phyloP scores from a whole-genome alignment of 192 early-diverging fungal genomes.

The Entrophospora sp. region DNA sequence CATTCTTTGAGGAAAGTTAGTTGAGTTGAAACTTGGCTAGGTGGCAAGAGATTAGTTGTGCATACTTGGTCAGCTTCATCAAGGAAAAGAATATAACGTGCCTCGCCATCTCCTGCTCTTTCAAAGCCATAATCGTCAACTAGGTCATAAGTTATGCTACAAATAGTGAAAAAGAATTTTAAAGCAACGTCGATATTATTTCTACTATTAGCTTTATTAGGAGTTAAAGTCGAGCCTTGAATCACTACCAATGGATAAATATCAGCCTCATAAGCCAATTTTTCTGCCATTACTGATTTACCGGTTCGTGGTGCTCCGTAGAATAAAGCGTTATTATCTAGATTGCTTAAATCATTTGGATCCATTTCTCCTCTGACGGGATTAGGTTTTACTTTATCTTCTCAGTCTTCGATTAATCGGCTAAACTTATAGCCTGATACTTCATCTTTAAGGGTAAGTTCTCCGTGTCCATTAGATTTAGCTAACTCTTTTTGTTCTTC shows the following conservation, averaged over 20 bases:
- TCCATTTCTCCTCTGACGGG: background rate
- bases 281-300: background rate
- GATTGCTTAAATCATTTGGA: background rate
- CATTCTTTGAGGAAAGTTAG: constrained; percentile 6
- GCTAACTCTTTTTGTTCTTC: background rate
- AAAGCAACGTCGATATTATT: background rate
- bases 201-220: background rate
- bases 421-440: background rate
- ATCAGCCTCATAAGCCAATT: constrained; percentile 10
- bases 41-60: background rate
- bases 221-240: constrained; percentile 5
- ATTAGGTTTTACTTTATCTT: background rate
- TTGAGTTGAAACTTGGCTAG: background rate
- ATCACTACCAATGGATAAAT: constrained; percentile 10
- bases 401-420: background rate
- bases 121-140: background rate
- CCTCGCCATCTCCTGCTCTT: constrained; percentile 4
- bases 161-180: constrained; percentile 4
- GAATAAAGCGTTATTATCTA: constrained; percentile 6
- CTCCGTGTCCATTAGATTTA: background rate
- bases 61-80: constrained; percentile 10
- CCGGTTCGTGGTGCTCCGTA: constrained; percentile 1
- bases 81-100: background rate
- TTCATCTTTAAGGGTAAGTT: background rate
- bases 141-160: background rate